Base-by-base conservation (phyloP, 2,329 filamentous ascomycete species). In the Botrytis byssoidea region DNA sequence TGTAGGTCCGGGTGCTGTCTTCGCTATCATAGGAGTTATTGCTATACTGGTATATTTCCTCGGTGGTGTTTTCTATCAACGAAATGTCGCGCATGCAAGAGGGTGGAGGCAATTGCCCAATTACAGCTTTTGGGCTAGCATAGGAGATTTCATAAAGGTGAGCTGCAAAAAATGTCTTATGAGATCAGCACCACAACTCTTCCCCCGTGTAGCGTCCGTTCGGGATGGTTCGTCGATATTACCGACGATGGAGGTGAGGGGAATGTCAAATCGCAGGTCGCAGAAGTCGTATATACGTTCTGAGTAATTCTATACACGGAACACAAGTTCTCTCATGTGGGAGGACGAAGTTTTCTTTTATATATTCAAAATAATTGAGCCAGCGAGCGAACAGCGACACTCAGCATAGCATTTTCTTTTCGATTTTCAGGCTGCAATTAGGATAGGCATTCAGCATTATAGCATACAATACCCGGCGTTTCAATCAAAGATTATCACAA, bases 101-200 rank as follows among this genome's bases (percentile, higher is more conserved):
- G 96, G 96, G 66, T 98, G 95, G 96, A 90, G 93, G 78, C 96
- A 99, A 83, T 85, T 98, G 78, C 96, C 96, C 71, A 98, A 99
- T 84, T 98, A 96, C 84, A 90, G 89, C 78, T 88, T 98, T 78
- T 99, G 96, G 96, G 91, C 93, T 44, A 92, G 94, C 72, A 93
- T 98, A 75, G 91, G 93, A 84, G 90, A 88, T 78, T 97, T 97
- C 82, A 84, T 97, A 79, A 92, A 88, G 86, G 95, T 96, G 88
- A 85, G 79, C 79, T 78, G 75, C 75, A 76, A 77, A 73, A 80
- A 77, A 70, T 79, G 79, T 76, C 60, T 78, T 73, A 74, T 75
- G 75, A 75, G 78, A 70, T 75, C 74, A 71, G 78, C 75, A 74
- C 76, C 77, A 60, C 75, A 73, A 68, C 63, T 79, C 7, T 77